Evolutionary conservation across 768 basidiomycete species (phyloP).

Genomic region (Pisolithus tinctorius): DNA sequence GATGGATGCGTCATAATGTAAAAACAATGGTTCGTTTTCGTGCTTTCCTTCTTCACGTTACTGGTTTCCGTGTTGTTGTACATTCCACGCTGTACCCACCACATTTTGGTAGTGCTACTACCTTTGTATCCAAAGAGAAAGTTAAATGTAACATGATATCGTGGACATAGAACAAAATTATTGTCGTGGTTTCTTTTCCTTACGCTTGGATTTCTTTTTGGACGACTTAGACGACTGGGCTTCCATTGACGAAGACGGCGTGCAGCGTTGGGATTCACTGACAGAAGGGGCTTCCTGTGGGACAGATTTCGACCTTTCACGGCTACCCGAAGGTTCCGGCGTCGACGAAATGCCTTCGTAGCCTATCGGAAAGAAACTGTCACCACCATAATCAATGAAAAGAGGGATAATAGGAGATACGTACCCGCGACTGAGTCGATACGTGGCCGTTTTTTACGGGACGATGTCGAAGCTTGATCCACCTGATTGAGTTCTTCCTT

Average conservation of each 20-base stretch:
- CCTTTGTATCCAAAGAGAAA: slow-evolving; percentile 8
- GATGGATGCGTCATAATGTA: slow-evolving; percentile 71
- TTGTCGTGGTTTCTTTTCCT: slow-evolving; percentile 19
- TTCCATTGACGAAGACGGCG: slow-evolving; percentile 13
- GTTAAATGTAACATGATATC: slow-evolving; percentile 10
- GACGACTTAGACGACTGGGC: slow-evolving; percentile 18
- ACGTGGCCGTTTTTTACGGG: slow-evolving; percentile 41
- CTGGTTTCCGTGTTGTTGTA: slow-evolving; percentile 9
- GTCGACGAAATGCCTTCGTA: slow-evolving; percentile 20
- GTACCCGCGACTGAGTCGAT: slow-evolving; percentile 67
- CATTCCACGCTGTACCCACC: slow-evolving; percentile 9
- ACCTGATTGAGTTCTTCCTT: slow-evolving; percentile 9
- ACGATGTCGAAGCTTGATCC: slow-evolving; percentile 18
- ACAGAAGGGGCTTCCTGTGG: background rate
- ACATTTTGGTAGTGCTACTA: slow-evolving; percentile 8
- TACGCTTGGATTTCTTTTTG: slow-evolving; percentile 30
- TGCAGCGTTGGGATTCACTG: slow-evolving; percentile 12
- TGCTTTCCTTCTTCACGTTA: slow-evolving; percentile 19
- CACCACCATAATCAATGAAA: background rate
- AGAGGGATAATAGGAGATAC: background rate
- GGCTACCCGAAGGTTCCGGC: background rate
- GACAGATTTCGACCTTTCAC: slow-evolving; percentile 7
- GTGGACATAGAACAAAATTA: background rate
- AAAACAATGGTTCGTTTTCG: slow-evolving; percentile 23
- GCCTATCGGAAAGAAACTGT: slow-evolving; percentile 16